phyloP scores from a whole-genome alignment of 2,329 filamentous ascomycete species.

The Aspergillus spinulosporus region DNA sequence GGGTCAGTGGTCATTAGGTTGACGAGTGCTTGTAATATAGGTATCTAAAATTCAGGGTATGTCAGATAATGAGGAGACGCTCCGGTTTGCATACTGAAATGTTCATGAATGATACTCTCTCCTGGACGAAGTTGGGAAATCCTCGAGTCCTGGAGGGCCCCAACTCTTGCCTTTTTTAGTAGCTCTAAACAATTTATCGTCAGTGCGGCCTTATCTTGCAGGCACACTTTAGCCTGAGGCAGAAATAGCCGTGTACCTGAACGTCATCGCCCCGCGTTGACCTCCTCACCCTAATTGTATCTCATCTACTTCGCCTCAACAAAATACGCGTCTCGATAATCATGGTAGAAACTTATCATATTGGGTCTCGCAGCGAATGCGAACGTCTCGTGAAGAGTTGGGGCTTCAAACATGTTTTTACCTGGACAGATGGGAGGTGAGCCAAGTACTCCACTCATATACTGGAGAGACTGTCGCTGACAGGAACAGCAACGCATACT shows the following conservation, averaged over 20 bases:
- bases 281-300: not conserved
- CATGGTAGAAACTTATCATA: slow-evolving; percentile 36
- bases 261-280: not conserved
- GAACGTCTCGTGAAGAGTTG: slow-evolving; percentile 57
- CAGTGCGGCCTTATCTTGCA: not conserved
- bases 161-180: not conserved
- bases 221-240: no score
- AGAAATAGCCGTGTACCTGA: no score
- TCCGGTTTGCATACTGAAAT: not conserved
- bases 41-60: not conserved
- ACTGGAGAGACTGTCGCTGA: not conserved
- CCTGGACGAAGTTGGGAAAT: no score
- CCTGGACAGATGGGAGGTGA: slow-evolving; percentile 61
- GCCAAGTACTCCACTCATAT: slow-evolving; percentile 13
- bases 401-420: slow-evolving; percentile 63
- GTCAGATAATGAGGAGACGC: not conserved
- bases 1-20: not conserved
- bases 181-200: not conserved
- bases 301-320: not conserved
- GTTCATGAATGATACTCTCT: not conserved
- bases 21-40: not conserved
- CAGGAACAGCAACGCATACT: slow-evolving; percentile 56
- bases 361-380: slow-evolving; percentile 46
- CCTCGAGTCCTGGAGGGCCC: not conserved
- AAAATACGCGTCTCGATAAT: not conserved